Conservation (phyloP, 2,329 filamentous ascomycete species). For the Acrocalymma vagum region DNA sequence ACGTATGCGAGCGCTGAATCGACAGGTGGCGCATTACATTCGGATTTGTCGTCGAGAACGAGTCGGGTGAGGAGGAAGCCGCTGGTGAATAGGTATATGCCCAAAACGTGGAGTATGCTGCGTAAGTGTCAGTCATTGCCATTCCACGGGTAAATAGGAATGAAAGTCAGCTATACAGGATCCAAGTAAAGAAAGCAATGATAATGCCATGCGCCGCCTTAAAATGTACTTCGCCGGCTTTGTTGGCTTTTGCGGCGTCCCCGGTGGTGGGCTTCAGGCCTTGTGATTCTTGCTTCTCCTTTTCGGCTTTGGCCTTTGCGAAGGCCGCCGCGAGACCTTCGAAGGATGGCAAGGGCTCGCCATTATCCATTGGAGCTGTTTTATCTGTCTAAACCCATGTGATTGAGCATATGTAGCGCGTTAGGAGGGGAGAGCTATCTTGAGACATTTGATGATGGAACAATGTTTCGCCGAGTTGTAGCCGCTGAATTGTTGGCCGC, state of each 20-base stretch:
- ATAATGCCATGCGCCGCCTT: constrained; percentile 62
- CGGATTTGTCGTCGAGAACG: constrained; percentile 78
- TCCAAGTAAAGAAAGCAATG: constrained; percentile 73
- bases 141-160: background rate
- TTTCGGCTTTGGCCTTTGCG: constrained; percentile 44
- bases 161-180: constrained; percentile 59
- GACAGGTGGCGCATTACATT: constrained; percentile 79
- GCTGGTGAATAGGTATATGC: constrained; percentile 91
- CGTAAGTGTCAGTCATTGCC: constrained; percentile 14
- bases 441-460: constrained; percentile 1
- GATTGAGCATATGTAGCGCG: no score
- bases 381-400: constrained; percentile 11
- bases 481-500: no score
- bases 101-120: constrained; percentile 76
- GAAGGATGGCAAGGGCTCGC: constrained; percentile 45
- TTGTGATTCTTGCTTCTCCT: constrained; percentile 41
- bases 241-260: constrained; percentile 45
- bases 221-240: constrained; percentile 58
- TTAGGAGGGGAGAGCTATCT: background rate
- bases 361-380: constrained; percentile 43
- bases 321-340: constrained; percentile 47
- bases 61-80: constrained; percentile 92
- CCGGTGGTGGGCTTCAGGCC: constrained; percentile 33
- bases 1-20: constrained; percentile 49
- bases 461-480: no score